phyloP scores from a whole-genome alignment of 805 yeast genomes.

The Cyberlindnera nakhonratchasimensis region DNA sequence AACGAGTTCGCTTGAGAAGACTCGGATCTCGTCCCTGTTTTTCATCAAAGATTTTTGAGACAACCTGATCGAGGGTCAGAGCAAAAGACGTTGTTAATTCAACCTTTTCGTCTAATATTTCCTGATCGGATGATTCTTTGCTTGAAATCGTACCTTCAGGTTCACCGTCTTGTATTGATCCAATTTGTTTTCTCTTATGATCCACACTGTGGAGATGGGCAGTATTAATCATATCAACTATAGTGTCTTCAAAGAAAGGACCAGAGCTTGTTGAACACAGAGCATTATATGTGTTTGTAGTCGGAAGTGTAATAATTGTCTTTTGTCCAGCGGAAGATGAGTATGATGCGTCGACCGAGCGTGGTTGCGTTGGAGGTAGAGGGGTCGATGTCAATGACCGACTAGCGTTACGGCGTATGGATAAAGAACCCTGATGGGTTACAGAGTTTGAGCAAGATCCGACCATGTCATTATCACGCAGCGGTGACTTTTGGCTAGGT shows the following conservation, averaged over 20 bases:
- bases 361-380: no score
- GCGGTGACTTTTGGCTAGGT: no score
- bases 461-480: no score
- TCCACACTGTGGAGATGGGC: background rate
- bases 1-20: background rate
- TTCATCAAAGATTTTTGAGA: constrained; percentile 13
- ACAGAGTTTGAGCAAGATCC: no score
- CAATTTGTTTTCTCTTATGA: background rate
- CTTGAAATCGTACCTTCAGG: background rate
- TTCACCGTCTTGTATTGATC: no score
- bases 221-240: constrained; percentile 1
- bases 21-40: background rate
- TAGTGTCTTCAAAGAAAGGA: constrained; percentile 14
- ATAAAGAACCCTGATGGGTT: background rate
- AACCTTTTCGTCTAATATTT: background rate
- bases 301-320: constrained; percentile 2
- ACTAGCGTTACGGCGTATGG: no score
- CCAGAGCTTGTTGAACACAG: constrained; percentile 1
- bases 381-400: no score
- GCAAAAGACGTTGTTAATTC: background rate
- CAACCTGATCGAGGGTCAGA: constrained; percentile 13
- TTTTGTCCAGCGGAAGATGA: constrained; percentile 1
- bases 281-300: background rate
- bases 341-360: no score
- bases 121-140: background rate